Base-by-base conservation (phyloP, 345 rosid species). In the Adansonia digitata region DNA sequence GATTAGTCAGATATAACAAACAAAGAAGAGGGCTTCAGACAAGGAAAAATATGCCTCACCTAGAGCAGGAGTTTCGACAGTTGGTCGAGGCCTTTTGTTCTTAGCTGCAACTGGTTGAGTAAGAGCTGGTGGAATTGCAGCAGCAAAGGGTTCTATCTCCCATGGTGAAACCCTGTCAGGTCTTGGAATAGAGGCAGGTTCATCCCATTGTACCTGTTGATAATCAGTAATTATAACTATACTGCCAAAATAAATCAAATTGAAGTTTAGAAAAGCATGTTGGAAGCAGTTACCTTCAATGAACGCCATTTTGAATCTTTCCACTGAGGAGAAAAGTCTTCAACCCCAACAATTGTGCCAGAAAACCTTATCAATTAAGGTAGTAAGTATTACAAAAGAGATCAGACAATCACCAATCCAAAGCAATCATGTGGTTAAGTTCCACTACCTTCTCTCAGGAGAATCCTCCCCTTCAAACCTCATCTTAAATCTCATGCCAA, bases 171-270 rank as follows among this genome's bases (percentile, higher is more conserved):
- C 95, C 85, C 88, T 85, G 26, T 88, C 88, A 8, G 95, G 98
- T 82, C 97, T 88, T 76, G 77, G 78, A 71, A 92, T 83, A 10
- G 88, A 84, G 65, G 99, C 91, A 74, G 92, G 88, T 79, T 93
- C 99, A 83, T 95, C 99, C 99, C 98, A 95, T 63, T 91, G 97
- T 74, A 93, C 88, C 99, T 95, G 79, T 37, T 72, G 34, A 37
- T 65, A 49, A 22, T 63, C 20, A 55, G 43, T 59, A 56, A 18
- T 57, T 17, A 45, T 40, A 60, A 13, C 2, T 34, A 71, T 39
- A 43, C 46, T 31, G 37, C 15, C 46, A 13, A 55, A 61, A 43
- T 49, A 24, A 65, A 34, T 39, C 49, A 22, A 51, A 79, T 11
- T 20, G 62, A 72, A 64, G 12, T 34, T 5, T 13, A 17, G 11